Evolutionary conservation across 495 filamentous ascomycete genomes (phyloP).

Genomic region (Opeltia flavorubescens): DNA sequence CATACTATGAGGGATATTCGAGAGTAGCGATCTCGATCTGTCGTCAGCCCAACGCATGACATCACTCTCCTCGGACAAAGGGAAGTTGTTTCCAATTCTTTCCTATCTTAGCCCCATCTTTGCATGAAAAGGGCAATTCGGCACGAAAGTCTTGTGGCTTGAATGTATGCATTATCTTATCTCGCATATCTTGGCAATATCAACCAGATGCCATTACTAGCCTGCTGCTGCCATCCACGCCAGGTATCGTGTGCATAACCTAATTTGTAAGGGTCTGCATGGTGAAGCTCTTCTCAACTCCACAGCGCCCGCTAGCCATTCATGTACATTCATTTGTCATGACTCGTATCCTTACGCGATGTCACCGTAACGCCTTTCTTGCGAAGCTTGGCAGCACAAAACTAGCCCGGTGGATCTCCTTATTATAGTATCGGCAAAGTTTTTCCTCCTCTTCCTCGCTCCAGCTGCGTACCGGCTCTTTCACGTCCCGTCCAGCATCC

Average conservation of each 20-base stretch:
- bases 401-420: slow-evolving; percentile 82
- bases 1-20: background rate
- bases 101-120: too few species aligned
- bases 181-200: background rate
- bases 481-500: slow-evolving; percentile 70
- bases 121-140: background rate
- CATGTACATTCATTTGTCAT: too few species aligned
- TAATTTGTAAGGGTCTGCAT: background rate
- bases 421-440: slow-evolving; percentile 89
- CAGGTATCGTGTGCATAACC: background rate
- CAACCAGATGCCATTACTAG: too few species aligned
- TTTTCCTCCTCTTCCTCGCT: slow-evolving; percentile 77
- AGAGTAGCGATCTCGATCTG: background rate
- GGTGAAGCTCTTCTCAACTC: background rate
- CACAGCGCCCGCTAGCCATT: background rate
- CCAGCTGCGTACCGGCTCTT: slow-evolving; percentile 66
- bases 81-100: too few species aligned
- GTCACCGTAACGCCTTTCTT: slow-evolving; percentile 40
- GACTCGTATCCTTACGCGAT: too few species aligned
- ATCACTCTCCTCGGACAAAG: too few species aligned
- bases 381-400: slow-evolving; percentile 92
- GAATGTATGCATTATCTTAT: background rate
- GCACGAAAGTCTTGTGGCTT: background rate
- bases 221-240: background rate
- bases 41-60: background rate